These are phyloP conservation scores for Apiotrichum domesticum DNA, from an alignment of 1,284 basidiomycete genomes.

Conservation along the genomic window DNA sequence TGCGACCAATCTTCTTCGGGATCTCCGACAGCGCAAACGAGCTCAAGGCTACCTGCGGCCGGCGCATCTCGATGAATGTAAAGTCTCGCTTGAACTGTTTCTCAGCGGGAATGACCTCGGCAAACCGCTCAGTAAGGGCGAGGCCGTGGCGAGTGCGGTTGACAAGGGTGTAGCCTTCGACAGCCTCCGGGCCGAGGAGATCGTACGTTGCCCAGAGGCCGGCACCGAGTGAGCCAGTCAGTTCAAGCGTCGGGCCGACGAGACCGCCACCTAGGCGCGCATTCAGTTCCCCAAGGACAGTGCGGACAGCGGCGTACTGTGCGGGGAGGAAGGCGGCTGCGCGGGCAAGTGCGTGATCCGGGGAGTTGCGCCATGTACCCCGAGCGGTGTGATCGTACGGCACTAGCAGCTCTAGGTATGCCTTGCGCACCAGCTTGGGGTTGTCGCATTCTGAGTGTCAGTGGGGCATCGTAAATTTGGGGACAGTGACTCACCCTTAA, in stretches of 20 bases:
- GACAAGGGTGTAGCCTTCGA: constrained; percentile 21
- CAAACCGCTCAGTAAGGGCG: constrained; percentile 25
- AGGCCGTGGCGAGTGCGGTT: constrained; percentile 37
- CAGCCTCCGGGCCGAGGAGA: constrained; percentile 35
- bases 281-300: constrained; percentile 45
- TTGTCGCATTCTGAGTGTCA: constrained; percentile 12
- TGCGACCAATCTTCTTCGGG: constrained; percentile 56
- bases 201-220: constrained; percentile 40
- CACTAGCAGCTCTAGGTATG: constrained; percentile 23
- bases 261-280: constrained; percentile 37
- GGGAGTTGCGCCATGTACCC: constrained; percentile 12
- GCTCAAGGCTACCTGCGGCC: constrained; percentile 61
- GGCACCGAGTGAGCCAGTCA: constrained; percentile 44
- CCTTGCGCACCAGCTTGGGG: constrained; percentile 22
- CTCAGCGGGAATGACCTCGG: constrained; percentile 2
- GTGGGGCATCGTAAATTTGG: neutral
- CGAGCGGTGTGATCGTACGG: constrained; percentile 8
- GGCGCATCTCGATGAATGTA: neutral
- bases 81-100: constrained; percentile 22
- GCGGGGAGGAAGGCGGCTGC: constrained; percentile 49
- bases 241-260: constrained; percentile 41
- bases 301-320: constrained; percentile 47
- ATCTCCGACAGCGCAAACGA: constrained; percentile 78
- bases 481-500: constrained; percentile 34
- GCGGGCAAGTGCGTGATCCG: constrained; percentile 40